A percentile compares a stretch with the other conserved stretches of the same genome.
Conservation (phyloP, 2,329 filamentous ascomycete species). For the Fusarium mundagurra region DNA sequence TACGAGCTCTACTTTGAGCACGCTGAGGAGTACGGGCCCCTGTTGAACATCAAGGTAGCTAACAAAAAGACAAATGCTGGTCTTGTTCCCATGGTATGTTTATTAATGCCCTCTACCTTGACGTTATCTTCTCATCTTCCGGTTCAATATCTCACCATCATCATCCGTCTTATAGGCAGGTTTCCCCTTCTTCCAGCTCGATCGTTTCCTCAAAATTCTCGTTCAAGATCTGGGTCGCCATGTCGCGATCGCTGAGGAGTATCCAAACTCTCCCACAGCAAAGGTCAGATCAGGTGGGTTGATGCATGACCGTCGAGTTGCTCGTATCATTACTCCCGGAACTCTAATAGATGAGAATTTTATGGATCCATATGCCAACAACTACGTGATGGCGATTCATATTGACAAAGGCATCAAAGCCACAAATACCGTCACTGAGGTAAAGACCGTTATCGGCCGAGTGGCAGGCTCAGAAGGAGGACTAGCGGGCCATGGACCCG, state of each 20-base stretch:
- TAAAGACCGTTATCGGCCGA: constrained; percentile 71
- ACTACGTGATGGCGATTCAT: constrained; percentile 88
- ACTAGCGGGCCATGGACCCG: constrained; percentile 21
- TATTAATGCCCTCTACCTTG: constrained; percentile 9
- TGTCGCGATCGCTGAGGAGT: constrained; percentile 95
- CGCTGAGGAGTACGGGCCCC: constrained; percentile 85
- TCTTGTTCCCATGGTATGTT: constrained; percentile 82
- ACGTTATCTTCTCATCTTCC: constrained; percentile 2
- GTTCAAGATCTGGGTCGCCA: constrained; percentile 91
- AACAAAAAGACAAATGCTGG: constrained; percentile 82
- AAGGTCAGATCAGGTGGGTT: constrained; percentile 80
- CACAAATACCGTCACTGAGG: background rate
- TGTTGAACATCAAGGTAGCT: constrained; percentile 88
- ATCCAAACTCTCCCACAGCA: constrained; percentile 75
- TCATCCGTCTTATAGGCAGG: constrained; percentile 69
- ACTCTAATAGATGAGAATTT: constrained; percentile 98
- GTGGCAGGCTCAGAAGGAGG: constrained; percentile 18
- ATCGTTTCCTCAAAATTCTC: constrained; percentile 90
- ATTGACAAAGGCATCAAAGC: constrained; percentile 11
- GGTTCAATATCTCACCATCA: constrained; percentile 26
- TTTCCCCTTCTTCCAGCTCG: constrained; percentile 92
- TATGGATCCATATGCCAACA: constrained; percentile 92
- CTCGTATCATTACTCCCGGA: constrained; percentile 90
- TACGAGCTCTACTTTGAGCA: constrained; percentile 99
- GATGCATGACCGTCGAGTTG: constrained; percentile 85